Evolutionary conservation across 164 flowering plant species (phyloP).

Genomic region (Dillenia suffruticosa): DNA sequence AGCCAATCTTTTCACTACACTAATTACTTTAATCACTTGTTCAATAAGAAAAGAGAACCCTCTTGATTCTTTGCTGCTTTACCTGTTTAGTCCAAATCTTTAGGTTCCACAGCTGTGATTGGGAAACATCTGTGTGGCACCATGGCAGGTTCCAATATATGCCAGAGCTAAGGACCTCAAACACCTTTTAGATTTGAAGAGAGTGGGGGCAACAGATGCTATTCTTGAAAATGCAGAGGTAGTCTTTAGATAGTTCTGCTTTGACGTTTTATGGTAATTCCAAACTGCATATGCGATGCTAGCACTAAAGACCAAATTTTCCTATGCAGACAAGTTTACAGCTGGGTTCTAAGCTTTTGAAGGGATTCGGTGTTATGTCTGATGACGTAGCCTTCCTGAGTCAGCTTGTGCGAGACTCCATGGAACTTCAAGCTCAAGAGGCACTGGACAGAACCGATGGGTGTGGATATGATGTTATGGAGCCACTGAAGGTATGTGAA

Average conservation of each 20-base stretch:
- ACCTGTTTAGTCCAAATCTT: too few relatives aligned
- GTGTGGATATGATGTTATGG: constrained; percentile 48
- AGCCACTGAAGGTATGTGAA: constrained; percentile 73
- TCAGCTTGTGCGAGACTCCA: constrained; percentile 79
- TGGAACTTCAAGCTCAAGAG: constrained; percentile 89
- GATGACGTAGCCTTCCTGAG: constrained; percentile 88
- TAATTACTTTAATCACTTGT: too few relatives aligned
- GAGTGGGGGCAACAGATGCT: constrained; percentile 96
- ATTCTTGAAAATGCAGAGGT: constrained; percentile 93
- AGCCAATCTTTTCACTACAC: too few relatives aligned
- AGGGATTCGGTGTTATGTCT: constrained; percentile 92
- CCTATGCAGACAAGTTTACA: constrained; percentile 83
- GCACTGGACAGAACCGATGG: constrained; percentile 34
- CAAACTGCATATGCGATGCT: too few relatives aligned
- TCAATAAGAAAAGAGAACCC: too few relatives aligned
- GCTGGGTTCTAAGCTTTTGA: constrained; percentile 90
- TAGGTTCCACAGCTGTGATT: too few relatives aligned
- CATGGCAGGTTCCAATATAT: constrained; percentile 74
- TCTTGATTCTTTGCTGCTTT: too few relatives aligned
- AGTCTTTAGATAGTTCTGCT: constrained; percentile 1
- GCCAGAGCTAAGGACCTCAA: constrained; percentile 78
- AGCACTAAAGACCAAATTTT: too few relatives aligned
- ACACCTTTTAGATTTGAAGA: constrained; percentile 88
- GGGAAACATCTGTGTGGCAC: too few relatives aligned
- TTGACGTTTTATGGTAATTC: not conserved